Conservation (phyloP, 2,329 filamentous ascomycete species). For the Calonectria pseudoturangicola region DNA sequence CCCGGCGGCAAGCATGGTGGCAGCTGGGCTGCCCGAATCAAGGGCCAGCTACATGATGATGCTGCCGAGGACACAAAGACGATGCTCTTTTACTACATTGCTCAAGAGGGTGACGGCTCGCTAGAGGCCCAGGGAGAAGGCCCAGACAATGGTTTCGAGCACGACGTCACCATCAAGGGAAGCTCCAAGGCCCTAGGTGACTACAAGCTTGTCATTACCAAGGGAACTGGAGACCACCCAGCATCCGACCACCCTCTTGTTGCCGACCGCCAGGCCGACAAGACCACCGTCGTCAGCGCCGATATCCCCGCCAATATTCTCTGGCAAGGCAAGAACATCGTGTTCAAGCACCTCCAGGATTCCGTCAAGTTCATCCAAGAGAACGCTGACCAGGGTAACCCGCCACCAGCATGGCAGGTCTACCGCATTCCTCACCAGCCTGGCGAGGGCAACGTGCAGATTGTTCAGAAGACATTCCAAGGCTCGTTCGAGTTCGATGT, state of each 20-base stretch:
- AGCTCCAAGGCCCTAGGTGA: slow-evolving; percentile 83
- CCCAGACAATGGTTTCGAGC: slow-evolving; percentile 70
- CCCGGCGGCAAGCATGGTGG: slow-evolving; percentile 90
- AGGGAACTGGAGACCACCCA: slow-evolving; percentile 78
- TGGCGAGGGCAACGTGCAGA: slow-evolving; percentile 85
- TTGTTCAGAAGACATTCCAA: slow-evolving; percentile 93
- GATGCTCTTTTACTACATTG: slow-evolving; percentile 87
- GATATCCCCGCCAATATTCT: slow-evolving; percentile 79
- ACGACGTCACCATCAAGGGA: slow-evolving; percentile 82
- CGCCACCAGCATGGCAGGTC: slow-evolving; percentile 89
- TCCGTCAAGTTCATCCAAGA: slow-evolving; percentile 70
- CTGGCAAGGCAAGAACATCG: slow-evolving; percentile 87
- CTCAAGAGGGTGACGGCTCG: slow-evolving; percentile 83
- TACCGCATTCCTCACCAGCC: slow-evolving; percentile 85
- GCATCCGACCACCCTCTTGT: slow-evolving; percentile 80
- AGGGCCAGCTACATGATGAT: slow-evolving; percentile 84
- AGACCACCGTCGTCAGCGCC: slow-evolving; percentile 85
- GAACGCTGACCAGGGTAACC: slow-evolving; percentile 74
- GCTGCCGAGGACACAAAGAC: slow-evolving; percentile 81
- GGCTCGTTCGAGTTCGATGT: slow-evolving; percentile 95
- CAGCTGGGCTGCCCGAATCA: slow-evolving; percentile 93
- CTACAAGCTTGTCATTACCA: slow-evolving; percentile 86
- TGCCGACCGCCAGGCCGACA: slow-evolving; percentile 81
- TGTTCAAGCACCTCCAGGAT: slow-evolving; percentile 73
- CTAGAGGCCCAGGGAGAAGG: slow-evolving; percentile 75